Conservation (phyloP, 495 filamentous ascomycete species). For the Penicillium dipodomyicola region DNA sequence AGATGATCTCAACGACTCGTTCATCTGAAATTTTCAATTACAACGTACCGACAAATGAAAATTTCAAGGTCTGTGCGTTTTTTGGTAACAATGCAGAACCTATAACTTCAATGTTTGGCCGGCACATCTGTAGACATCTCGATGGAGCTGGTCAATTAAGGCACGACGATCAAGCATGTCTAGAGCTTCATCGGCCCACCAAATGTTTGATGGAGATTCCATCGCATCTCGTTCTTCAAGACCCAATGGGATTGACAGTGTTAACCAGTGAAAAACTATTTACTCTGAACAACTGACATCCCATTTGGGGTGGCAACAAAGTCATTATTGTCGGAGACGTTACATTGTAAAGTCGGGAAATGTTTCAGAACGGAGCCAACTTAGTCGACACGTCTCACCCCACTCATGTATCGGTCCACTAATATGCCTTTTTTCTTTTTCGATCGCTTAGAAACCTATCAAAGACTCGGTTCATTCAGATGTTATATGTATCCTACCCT, state of each 20-base stretch:
- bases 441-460: conserved; percentile 7
- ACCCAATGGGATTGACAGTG: not conserved
- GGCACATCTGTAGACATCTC: not conserved
- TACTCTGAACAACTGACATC: not conserved
- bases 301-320: conserved; percentile 5
- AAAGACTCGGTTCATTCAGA: not conserved
- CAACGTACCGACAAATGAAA: not conserved
- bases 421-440: conserved; percentile 6
- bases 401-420: conserved; percentile 15
- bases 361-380: conserved; percentile 27
- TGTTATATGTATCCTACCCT: not conserved
- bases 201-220: not conserved
- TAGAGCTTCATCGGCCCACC: conserved; percentile 17
- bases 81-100: not conserved
- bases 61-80: conserved; percentile 1
- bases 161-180: conserved; percentile 17
- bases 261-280: not conserved
- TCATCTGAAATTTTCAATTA: not conserved
- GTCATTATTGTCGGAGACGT: not conserved
- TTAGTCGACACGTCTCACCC: conserved; percentile 17
- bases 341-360: conserved; percentile 15
- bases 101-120: not conserved
- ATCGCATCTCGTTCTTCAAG: not conserved
- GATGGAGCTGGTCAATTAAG: conserved; percentile 14
- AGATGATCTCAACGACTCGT: not conserved